phyloP scores from a whole-genome alignment of 805 yeast genomes.

The Starmerella etchellsii region DNA sequence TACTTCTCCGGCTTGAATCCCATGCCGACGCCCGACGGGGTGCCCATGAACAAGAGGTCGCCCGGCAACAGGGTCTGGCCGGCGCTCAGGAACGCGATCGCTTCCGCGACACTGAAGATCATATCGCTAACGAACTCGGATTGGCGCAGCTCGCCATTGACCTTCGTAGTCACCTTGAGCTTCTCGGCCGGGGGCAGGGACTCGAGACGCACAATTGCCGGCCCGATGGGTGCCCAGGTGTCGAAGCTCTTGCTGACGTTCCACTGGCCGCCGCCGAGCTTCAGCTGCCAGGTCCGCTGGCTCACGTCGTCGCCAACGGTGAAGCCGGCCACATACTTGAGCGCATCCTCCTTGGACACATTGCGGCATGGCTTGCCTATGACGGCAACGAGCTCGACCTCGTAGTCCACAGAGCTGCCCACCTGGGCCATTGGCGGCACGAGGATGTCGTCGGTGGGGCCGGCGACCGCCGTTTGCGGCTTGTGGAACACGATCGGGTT shows the following conservation, averaged over 20 bases:
- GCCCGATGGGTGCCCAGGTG: constrained; percentile 47
- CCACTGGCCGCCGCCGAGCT: constrained; percentile 43
- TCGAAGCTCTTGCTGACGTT: constrained; percentile 42
- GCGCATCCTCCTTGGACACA: constrained; percentile 34
- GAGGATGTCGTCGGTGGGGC: constrained; percentile 33
- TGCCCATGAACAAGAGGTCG: constrained; percentile 43
- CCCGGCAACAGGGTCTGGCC: constrained; percentile 44
- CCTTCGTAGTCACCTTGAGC: constrained; percentile 31
- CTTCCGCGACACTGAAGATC: constrained; percentile 35
- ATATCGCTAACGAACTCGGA: constrained; percentile 36
- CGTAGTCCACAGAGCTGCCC: constrained; percentile 35
- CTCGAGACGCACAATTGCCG: constrained; percentile 34
- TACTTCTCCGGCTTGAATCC: constrained; percentile 33
- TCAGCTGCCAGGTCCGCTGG: constrained; percentile 44
- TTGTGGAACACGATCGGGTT: constrained; percentile 41
- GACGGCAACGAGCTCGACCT: constrained; percentile 41
- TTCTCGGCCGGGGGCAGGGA: constrained; percentile 24
- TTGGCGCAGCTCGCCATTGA: constrained; percentile 40
- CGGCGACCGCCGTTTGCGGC: constrained; percentile 36
- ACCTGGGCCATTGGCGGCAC: constrained; percentile 28
- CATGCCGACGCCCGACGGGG: constrained; percentile 44
- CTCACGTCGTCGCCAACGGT: constrained; percentile 45
- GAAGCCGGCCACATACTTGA: constrained; percentile 39
- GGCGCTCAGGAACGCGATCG: constrained; percentile 37
- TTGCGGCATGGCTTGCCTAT: constrained; percentile 39